Percentiles rank a stretch among this genome's conserved stretches.
These are phyloP conservation scores for Talaromyces sp. DNA, from an alignment of 2,329 filamentous ascomycete genomes.

Conservation along the genomic window DNA sequence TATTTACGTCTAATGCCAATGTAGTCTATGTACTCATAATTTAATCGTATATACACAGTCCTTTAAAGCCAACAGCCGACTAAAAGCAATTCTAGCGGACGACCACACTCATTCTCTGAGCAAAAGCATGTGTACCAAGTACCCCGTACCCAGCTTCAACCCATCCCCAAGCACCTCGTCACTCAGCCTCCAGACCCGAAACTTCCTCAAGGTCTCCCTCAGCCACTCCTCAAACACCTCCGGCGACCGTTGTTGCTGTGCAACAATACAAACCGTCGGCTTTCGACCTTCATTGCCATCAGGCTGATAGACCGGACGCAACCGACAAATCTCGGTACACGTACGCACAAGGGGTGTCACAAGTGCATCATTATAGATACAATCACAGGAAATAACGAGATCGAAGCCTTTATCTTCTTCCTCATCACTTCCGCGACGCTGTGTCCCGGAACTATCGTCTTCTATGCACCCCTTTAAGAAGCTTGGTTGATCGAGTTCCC, in stretches of 20 bases:
- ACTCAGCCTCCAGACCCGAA: constrained; percentile 76
- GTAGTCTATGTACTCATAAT: background rate
- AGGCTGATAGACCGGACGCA: constrained; percentile 48
- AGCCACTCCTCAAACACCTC: constrained; percentile 87
- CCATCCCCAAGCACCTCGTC: constrained; percentile 63
- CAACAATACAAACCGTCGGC: constrained; percentile 75
- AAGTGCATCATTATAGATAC: constrained; percentile 90
- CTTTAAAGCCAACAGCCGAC: too few species aligned
- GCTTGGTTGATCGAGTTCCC: constrained; percentile 64
- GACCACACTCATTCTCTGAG: constrained; percentile 43
- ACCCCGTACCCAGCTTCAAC: constrained; percentile 69
- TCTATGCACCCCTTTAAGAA: constrained; percentile 41
- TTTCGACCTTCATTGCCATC: background rate
- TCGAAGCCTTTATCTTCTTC: constrained; percentile 60
- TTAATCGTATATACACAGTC: too few species aligned
- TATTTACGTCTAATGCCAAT: too few species aligned
- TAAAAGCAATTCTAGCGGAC: background rate
- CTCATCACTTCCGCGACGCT: constrained; percentile 15
- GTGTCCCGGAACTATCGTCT: background rate
- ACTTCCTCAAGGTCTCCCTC: constrained; percentile 64
- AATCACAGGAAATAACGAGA: constrained; percentile 82
- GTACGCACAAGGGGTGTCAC: constrained; percentile 80
- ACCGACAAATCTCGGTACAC: constrained; percentile 71
- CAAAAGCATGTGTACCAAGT: constrained; percentile 79
- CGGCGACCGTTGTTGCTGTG: constrained; percentile 83